phyloP scores from a whole-genome alignment of 306 rosid species.

The apple (Malus domestica) region ASM211411v1 NC_041803.1:12238001-12238500 shows the following conservation, averaged over 20 bases:
- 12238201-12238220: conserved; percentile 70
- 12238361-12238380: conserved; percentile 35
- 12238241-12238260: conserved; percentile 75
- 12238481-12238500: conserved; percentile 65
- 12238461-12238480: conserved; percentile 48
- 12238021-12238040: conserved; percentile 93
- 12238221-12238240: conserved; percentile 74
- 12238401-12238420: conserved; percentile 26
- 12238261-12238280: conserved; percentile 41
- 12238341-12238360: conserved; percentile 77
- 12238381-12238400: conserved; percentile 33
- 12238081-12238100: conserved; percentile 39
- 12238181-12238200: conserved; percentile 83
- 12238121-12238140: conserved; percentile 73
- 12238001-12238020: conserved; percentile 88
- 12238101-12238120: conserved; percentile 44
- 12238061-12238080: conserved; percentile 47
- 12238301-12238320: conserved; percentile 59
- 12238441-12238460: conserved; percentile 34
- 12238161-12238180: conserved; percentile 56
- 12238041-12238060: conserved; percentile 78
- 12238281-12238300: conserved; percentile 49
- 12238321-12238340: conserved; percentile 82
- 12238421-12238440: conserved; percentile 46
- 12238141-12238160: conserved; percentile 62